A percentile compares a stretch with the other conserved stretches of the same genome.
Conservation (phyloP, 1,284 basidiomycete genomes). For the Grifola frondosa region DNA sequence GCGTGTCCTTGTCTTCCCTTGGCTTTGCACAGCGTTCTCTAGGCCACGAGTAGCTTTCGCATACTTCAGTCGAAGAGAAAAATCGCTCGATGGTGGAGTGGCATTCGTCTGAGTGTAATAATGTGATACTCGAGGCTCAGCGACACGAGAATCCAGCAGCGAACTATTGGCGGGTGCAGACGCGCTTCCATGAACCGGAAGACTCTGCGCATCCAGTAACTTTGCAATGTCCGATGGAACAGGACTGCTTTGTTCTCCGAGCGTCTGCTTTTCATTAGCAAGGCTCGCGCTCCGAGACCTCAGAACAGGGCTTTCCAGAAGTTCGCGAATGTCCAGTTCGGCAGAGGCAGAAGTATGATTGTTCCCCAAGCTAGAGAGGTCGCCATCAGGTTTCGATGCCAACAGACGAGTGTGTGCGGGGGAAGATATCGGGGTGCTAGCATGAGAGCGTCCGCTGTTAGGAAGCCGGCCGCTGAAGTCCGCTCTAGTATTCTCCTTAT, state of each 20-base stretch:
- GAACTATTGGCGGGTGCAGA: no score
- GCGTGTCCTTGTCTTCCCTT: no score
- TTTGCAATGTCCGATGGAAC: background rate
- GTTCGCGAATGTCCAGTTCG: conserved; percentile 24
- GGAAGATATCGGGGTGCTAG: conserved; percentile 9
- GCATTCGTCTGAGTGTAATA: no score
- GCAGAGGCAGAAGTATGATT: conserved; percentile 1
- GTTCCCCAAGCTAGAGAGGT: conserved; percentile 4
- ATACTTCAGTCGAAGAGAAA: no score
- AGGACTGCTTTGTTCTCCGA: background rate
- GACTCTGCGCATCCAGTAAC: background rate
- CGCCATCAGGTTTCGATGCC: conserved; percentile 6
- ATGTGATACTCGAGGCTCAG: no score
- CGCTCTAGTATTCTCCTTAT: background rate
- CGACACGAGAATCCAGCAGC: no score
- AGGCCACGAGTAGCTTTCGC: no score
- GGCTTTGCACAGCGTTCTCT: no score
- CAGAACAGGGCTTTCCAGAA: conserved; percentile 25
- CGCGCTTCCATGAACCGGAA: background rate
- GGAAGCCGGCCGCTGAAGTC: conserved; percentile 18
- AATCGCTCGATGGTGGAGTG: no score
- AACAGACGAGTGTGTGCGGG: conserved; percentile 12
- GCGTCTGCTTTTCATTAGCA: conserved; percentile 3
- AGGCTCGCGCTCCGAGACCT: conserved; percentile 10
- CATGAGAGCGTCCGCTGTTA: conserved; percentile 12